phyloP scores from a whole-genome alignment of 176 grass and related monocot genomes.

The Avena eriantha region DNA sequence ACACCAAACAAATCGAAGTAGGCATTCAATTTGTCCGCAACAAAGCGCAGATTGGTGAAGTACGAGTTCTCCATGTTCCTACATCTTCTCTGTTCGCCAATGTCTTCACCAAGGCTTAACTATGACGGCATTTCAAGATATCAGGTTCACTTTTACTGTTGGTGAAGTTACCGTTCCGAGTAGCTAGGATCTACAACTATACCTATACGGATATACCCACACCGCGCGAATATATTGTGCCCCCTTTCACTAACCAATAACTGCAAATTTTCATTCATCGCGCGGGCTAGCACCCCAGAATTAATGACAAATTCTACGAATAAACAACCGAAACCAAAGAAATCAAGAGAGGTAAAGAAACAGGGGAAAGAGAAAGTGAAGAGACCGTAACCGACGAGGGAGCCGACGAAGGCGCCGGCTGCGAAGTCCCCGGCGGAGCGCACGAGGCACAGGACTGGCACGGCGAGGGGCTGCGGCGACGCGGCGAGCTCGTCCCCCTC shows the following conservation, averaged over 20 bases:
- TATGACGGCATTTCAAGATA: too few species aligned
- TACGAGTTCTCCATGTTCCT: too few species aligned
- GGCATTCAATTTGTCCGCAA: too few species aligned
- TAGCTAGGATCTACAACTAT: background rate
- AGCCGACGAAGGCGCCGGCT: conserved; percentile 77
- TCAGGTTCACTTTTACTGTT: too few species aligned
- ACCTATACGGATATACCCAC: background rate
- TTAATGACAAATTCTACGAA: background rate
- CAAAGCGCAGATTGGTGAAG: too few species aligned
- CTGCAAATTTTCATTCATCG: background rate
- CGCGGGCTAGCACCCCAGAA: background rate
- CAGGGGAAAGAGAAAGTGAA: background rate
- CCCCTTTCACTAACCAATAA: background rate
- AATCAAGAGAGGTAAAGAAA: background rate
- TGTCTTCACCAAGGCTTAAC: too few species aligned
- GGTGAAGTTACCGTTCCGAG: too few species aligned
- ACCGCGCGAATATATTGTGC: too few species aligned
- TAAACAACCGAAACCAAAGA: background rate
- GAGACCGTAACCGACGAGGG: conserved; percentile 85
- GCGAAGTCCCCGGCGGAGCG: conserved; percentile 75
- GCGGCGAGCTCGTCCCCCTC: conserved; percentile 46
- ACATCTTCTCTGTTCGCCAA: too few species aligned
- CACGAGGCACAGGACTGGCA: conserved; percentile 65
- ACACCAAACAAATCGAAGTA: too few species aligned
- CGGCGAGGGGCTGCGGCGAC: conserved; percentile 21